Evolutionary conservation across 495 filamentous ascomycete species (phyloP).

Genomic region (Talaromyces trachyspermus): DNA sequence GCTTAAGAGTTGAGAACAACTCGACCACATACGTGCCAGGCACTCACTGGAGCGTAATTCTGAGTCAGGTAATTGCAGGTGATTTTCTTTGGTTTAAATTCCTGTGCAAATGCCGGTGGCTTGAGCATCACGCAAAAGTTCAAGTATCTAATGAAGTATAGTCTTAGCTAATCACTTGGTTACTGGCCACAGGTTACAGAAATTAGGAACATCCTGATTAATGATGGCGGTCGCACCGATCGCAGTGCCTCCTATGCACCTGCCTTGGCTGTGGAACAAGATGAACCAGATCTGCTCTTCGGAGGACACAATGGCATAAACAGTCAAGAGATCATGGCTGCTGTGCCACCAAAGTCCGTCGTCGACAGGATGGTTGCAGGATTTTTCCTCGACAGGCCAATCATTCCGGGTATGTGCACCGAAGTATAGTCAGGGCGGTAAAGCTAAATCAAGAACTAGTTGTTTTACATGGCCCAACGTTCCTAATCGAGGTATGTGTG

Average conservation of each 20-base stretch:
- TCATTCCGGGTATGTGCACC: conserved; percentile 16
- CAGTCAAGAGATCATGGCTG: conserved; percentile 27
- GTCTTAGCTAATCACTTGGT: not conserved
- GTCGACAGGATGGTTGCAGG: conserved; percentile 24
- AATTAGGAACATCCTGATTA: conserved; percentile 68
- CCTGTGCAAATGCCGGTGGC: too few species aligned
- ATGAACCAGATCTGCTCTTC: conserved; percentile 20
- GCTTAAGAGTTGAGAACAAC: conserved; percentile 9
- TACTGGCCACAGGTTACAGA: conserved; percentile 56
- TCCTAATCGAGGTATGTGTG: conserved; percentile 15
- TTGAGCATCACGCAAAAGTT: too few species aligned
- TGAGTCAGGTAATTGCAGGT: conserved; percentile 18
- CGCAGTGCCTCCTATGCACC: conserved; percentile 11
- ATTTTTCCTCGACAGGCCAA: conserved; percentile 10
- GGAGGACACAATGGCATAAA: conserved; percentile 19
- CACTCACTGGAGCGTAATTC: conserved; percentile 23
- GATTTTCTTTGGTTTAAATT: too few species aligned
- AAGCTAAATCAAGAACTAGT: conserved; percentile 7
- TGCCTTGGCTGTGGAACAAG: conserved; percentile 3
- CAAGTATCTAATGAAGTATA: too few species aligned
- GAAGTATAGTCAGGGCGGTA: conserved; percentile 2
- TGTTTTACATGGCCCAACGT: conserved; percentile 17
- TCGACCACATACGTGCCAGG: conserved; percentile 18
- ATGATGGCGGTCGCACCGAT: conserved; percentile 35
- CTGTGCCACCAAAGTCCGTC: conserved; percentile 22